Base-by-base conservation (phyloP, 768 basidiomycete species). In the Leccinum truebloodii region DNA sequence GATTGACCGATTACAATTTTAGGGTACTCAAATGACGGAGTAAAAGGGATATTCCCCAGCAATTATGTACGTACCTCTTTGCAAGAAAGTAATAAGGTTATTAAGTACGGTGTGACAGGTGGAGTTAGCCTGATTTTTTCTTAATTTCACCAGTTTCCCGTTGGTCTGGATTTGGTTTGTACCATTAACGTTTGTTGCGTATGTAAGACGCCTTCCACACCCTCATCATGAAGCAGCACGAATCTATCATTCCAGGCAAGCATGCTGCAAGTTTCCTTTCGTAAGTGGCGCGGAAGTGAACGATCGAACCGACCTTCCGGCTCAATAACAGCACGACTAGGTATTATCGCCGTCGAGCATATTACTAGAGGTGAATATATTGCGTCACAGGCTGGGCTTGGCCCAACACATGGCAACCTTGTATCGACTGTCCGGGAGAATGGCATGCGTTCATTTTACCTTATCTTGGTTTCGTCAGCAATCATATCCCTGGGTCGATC, bases 11-110 rank as follows among this genome's bases (percentile, higher is more conserved):
- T 70, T 64, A 62, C 24, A 67, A 70, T 64, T 63, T 51, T 71
- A 91, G 90, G 90, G 58, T 77, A 84, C 63, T 82, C 86, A 64
- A 73, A 77, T 54, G 71, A 74, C 58, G 87, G 90, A 57, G 77
- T 72, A 71, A 90, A 84, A 73, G 91, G 91, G 6, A 91, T 93
- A 67, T 94, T 94, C 77, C 92, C 92, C 28, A 91, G 88, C 74
- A 92, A 91, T 76, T 93, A 93, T 80, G 92, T 93, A 75, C 74
- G 90, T 81, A 53, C 56, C 34, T 37, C 52, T 56, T 57, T 65
- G 51, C 55, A 37, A 60, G 58, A 35, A 60, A 54, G 60, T 57
- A 46, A 57, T 57, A 64, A 59, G 60, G 63, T 70, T 63, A 60
- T 64, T 71, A 65, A 69, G 52, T 62, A 55, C 62, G 61, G 41